Percentiles rank a stretch among this genome's conserved stretches.
Conservation (phyloP, 2,329 filamentous ascomycete genomes). For the Aspergillus calidoustus region DNA sequence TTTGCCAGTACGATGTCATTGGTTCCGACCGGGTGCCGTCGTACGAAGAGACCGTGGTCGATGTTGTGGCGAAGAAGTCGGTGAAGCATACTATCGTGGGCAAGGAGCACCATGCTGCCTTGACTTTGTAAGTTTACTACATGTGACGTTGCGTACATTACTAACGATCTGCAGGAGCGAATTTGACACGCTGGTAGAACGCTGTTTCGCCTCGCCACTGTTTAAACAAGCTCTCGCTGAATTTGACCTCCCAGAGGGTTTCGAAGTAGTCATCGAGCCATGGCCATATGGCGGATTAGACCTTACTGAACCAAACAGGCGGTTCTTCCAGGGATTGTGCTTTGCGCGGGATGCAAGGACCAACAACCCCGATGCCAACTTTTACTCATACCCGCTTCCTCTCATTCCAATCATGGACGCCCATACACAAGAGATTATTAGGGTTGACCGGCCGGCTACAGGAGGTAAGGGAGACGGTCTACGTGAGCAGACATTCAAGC, state of each 20-base stretch:
- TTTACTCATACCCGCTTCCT: conserved; percentile 64
- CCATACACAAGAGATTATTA: conserved; percentile 58
- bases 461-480: conserved; percentile 57
- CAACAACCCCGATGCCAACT: conserved; percentile 62
- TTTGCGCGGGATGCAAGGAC: conserved; percentile 51
- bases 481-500: conserved; percentile 43
- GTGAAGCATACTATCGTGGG: conserved; percentile 53
- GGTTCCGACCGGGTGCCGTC: conserved; percentile 56
- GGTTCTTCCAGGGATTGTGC: conserved; percentile 59
- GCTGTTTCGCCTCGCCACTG: conserved; percentile 56
- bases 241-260: conserved; percentile 59
- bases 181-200: conserved; percentile 53
- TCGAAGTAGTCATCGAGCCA: conserved; percentile 60
- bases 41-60: conserved; percentile 60
- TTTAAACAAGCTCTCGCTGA: conserved; percentile 58
- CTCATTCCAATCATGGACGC: conserved; percentile 61
- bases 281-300: conserved; percentile 63
- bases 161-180: conserved; percentile 42
- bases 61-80: conserved; percentile 48
- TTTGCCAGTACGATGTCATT: conserved; percentile 62
- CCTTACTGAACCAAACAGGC: conserved; percentile 49
- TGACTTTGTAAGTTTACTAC: conserved; percentile 47
- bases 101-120: conserved; percentile 52
- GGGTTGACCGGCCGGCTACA: conserved; percentile 62
- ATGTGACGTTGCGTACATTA: not conserved